Evolutionary conservation across 2,329 filamentous ascomycete species (phyloP).

Genomic region (Ceratocystiopsis minuta): DNA sequence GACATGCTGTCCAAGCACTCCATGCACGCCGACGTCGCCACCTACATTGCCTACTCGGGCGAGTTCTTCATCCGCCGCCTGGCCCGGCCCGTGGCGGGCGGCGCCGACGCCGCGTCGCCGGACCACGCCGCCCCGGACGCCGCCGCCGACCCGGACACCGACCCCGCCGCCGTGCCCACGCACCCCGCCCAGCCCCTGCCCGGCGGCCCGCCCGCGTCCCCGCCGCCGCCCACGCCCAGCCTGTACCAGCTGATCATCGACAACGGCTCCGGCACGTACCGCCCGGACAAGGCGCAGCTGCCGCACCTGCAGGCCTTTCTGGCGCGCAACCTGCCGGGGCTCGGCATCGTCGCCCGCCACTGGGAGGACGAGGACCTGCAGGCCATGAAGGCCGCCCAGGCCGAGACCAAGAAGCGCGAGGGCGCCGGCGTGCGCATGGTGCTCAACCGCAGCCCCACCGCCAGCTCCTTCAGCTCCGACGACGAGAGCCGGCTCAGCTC

Average conservation of each 20-base stretch:
- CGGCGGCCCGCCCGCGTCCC: constrained; percentile 25
- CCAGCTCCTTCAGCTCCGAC: constrained; percentile 31
- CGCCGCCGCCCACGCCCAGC: constrained; percentile 27
- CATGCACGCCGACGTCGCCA: constrained; percentile 86
- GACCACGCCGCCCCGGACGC: too few relatives aligned
- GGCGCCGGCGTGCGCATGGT: constrained; percentile 32
- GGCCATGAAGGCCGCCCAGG: constrained; percentile 59
- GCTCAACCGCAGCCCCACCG: constrained; percentile 34
- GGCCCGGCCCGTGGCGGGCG: constrained; percentile 23
- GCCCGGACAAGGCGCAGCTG: constrained; percentile 62
- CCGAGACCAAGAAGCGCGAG: constrained; percentile 51
- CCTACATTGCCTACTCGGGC: constrained; percentile 80
- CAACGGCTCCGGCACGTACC: constrained; percentile 87
- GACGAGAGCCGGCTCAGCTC: constrained; percentile 29
- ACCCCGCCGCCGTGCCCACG: constrained; percentile 22
- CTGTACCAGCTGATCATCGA: constrained; percentile 82
- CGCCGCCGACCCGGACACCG: constrained; percentile 19
- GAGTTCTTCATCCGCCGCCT: constrained; percentile 79
- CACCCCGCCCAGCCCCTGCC: constrained; percentile 32
- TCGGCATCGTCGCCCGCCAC: constrained; percentile 56
- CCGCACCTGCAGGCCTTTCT: constrained; percentile 56
- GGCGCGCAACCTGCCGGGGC: constrained; percentile 53
- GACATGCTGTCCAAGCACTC: constrained; percentile 89
- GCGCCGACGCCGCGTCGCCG: too few relatives aligned
- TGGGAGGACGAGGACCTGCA: constrained; percentile 61